A percentile compares a stretch with the other conserved stretches of the same genome.
These are phyloP conservation scores for Huiozyma sinensis DNA, from an alignment of 805 yeast genomes.

Conservation along the genomic window DNA sequence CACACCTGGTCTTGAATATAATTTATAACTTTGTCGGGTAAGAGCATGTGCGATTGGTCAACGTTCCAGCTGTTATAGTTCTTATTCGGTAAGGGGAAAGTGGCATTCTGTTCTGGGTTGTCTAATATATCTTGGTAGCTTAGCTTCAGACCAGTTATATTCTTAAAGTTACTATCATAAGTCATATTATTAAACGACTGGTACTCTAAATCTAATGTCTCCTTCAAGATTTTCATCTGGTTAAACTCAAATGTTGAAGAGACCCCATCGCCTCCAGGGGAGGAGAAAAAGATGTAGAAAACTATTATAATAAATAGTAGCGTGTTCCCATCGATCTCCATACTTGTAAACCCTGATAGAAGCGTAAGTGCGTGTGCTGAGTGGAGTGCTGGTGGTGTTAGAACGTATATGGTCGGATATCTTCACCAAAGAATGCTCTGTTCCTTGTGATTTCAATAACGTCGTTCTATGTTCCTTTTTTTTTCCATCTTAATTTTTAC, in stretches of 20 bases:
- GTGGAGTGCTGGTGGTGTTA: not conserved
- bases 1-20: conserved; percentile 41
- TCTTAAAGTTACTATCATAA: conserved; percentile 48
- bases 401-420: too few relatives aligned
- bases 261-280: conserved; percentile 27
- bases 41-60: conserved; percentile 41
- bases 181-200: conserved; percentile 32
- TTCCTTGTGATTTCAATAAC: too few relatives aligned
- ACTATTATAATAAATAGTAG: conserved; percentile 21
- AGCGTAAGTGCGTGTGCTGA: not conserved
- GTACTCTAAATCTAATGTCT: conserved; percentile 27
- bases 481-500: not conserved
- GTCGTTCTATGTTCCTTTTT: not conserved
- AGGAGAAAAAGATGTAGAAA: conserved; percentile 24
- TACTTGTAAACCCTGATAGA: conserved; percentile 7
- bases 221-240: conserved; percentile 31
- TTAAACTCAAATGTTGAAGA: conserved; percentile 29
- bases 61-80: conserved; percentile 37
- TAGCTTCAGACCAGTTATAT: conserved; percentile 60
- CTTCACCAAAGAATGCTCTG: too few relatives aligned
- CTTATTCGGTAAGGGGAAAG: conserved; percentile 47
- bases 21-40: conserved; percentile 48
- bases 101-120: conserved; percentile 34
- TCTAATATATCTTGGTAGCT: conserved; percentile 49
- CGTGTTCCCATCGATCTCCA: conserved; percentile 28